Conservation (phyloP, 2,329 filamentous ascomycete species). For the Colletotrichum caudatum region DNA sequence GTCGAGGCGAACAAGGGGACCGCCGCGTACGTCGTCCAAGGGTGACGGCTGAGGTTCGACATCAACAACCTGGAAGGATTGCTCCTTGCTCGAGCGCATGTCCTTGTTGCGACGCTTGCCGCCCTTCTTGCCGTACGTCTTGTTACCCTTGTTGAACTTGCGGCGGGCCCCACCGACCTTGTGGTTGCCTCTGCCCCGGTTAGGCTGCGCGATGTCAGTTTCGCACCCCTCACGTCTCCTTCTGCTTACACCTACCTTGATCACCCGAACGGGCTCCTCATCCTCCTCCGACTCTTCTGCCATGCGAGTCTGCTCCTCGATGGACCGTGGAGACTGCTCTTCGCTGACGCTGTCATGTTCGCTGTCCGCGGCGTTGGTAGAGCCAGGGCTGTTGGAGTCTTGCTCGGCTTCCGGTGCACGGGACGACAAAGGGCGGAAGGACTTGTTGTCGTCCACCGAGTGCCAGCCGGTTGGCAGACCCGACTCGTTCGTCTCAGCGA, state of each 20-base stretch:
- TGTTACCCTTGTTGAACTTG: conserved; percentile 62
- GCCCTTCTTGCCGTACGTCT: conserved; percentile 62
- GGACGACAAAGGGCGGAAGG: conserved; percentile 64
- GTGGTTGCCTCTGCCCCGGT: conserved; percentile 31
- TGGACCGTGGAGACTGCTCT: conserved; percentile 52
- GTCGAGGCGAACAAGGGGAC: conserved; percentile 79
- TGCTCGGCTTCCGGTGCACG: conserved; percentile 60
- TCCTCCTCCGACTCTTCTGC: conserved; percentile 70
- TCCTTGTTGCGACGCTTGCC: conserved; percentile 63
- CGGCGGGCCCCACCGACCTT: conserved; percentile 51
- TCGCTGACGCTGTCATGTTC: conserved; percentile 68
- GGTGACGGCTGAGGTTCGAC: conserved; percentile 42
- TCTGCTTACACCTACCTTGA: conserved; percentile 50
- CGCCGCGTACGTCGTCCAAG: conserved; percentile 54
- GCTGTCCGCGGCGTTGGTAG: conserved; percentile 60
- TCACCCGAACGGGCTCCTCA: conserved; percentile 52
- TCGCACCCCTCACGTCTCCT: background rate
- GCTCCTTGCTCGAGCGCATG: conserved; percentile 52
- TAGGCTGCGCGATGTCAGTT: conserved; percentile 37
- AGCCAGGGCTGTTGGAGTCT: conserved; percentile 60
- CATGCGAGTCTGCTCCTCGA: conserved; percentile 63
- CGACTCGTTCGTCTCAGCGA: conserved; percentile 64
- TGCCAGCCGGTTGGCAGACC: conserved; percentile 79
- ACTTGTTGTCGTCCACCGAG: conserved; percentile 67
- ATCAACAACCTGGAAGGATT: conserved; percentile 47